Base-by-base conservation (phyloP, 441 rosid species). In the Euphorbia celastroides region DNA sequence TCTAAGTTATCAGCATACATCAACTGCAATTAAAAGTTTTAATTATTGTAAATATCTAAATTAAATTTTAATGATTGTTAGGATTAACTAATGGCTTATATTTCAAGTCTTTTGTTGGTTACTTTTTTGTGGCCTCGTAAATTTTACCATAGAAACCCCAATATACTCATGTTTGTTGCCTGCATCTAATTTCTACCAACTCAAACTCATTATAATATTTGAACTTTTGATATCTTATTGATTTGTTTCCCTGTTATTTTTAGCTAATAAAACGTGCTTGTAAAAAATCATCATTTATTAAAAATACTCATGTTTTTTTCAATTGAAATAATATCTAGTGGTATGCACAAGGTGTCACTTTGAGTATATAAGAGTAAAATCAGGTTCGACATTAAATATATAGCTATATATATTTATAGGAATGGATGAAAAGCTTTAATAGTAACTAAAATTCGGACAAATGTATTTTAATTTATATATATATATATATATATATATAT, bases 81-180 rank as follows among this genome's bases (percentile, higher is more conserved):
- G n/a, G 17, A n/a, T 62, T 42, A 14, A 4, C 12, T 11, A 32
- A 22, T 52, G 48, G 41, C 68, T 65, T 65, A 59, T 52, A 52
- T 66, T 66, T 17, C 2, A 66, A 66, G 69, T 25, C 17, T 66
- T 26, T 19, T 31, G 68, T 20, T 36, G 7, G 16, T 16, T 1
- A 5, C 17, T 26, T n/a, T 27, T 44, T 48, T 0, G 22, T 61
- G 46, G 42, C 16, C 19, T 59, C 30, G 19, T 64, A 48, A 5
- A 6, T 63, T 63, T 46, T 26, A 46, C 7, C 0, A 6, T 10
- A 28, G n/a, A 28, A 51, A 51, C 9, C 7, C 2, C 56, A 51
- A n/a, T 51, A 19, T 63, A 28, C n/a, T 46, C 16, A 6, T 5
- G 3, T 20, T 52, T 52, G 44, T 20, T 52, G 60, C 38, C 4